Conservation (phyloP, 2,329 filamentous ascomycete species). For the Biscogniauxia marginata region DNA sequence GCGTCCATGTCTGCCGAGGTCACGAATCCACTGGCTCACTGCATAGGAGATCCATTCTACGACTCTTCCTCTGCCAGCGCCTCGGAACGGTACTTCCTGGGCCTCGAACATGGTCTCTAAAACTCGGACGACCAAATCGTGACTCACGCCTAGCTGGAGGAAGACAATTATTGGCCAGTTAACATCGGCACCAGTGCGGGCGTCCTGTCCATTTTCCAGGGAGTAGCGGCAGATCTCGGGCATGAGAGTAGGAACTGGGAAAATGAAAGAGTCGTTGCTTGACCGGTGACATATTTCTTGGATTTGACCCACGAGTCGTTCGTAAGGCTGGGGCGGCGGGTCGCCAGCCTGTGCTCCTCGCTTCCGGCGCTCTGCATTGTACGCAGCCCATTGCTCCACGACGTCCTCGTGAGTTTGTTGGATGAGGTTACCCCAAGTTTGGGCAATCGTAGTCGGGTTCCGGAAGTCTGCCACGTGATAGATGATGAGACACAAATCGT, state of each 20-base stretch:
- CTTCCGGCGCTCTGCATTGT: constrained; percentile 42
- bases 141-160: constrained; percentile 53
- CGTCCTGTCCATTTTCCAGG: constrained; percentile 56
- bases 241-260: constrained; percentile 60
- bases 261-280: constrained; percentile 64
- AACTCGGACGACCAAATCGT: constrained; percentile 55
- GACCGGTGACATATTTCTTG: constrained; percentile 65
- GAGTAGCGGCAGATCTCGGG: constrained; percentile 64
- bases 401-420: constrained; percentile 64
- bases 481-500: constrained; percentile 89
- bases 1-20: constrained; percentile 33
- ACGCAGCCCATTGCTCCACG: constrained; percentile 39
- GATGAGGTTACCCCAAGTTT: constrained; percentile 83
- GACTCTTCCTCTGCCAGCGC: constrained; percentile 47
- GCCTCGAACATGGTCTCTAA: constrained; percentile 58
- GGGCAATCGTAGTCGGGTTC: constrained; percentile 77
- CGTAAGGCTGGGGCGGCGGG: constrained; percentile 60
- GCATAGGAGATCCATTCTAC: constrained; percentile 54
- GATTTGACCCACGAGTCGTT: constrained; percentile 64
- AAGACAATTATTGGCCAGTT: constrained; percentile 59
- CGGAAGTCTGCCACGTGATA: constrained; percentile 91
- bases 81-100: constrained; percentile 59
- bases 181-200: constrained; percentile 54
- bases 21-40: constrained; percentile 46
- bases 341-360: constrained; percentile 33